Evolutionary conservation across 345 rosid species (phyloP), one percentile per base, ranked within the genome.

Genomic region (Aurinia saxatilis): DNA sequence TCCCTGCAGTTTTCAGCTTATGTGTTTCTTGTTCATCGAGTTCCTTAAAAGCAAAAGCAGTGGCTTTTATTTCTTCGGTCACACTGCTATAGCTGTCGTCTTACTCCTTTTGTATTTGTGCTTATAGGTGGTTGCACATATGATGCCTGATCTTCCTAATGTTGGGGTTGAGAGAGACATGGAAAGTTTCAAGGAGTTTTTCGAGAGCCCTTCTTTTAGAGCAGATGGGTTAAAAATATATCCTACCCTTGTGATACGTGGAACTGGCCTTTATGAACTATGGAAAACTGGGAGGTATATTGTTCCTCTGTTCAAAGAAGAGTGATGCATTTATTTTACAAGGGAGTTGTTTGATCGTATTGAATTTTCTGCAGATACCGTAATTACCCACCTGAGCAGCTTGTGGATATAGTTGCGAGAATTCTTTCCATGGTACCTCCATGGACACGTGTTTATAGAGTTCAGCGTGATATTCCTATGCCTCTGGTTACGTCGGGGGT

Each of bases 111-210:
- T 29, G 0, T 38, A 9, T 11, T 13, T 61, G 71, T 66, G 34
- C 21, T 42, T 80, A 16, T 73, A 95, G 99, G 95, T 90, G 73
- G 99, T 95, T 78, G 97, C 99, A 51, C 97, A 95, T 71, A 88
- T 95, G 99, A 95, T 90, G 97, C 96, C 97, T 13, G 97, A 95
- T 78, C 99, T 95, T 62, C 97, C 99, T 12, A 95, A 90, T 78
- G 99, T 95, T 75, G 97, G 97, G 30, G 86, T 90, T 65, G 95
- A 90, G 83, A 86, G 99, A 73, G 97, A 90, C 77, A 57, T 90
- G 82, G 97, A 88, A 80, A 90, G 97, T 70, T 95, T 95, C 63
- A 68, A 73, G 65, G 99, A 90, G 82, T 95, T 95, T 77, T 95
- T 95, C 7, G 97, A 95, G 80, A 87, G 95, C 75, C 99, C 96